A percentile compares a stretch with the other conserved stretches of the same genome.
Conservation (phyloP, 352 stramenopile genomes). For the Globisporangium heterothallicum region DNA sequence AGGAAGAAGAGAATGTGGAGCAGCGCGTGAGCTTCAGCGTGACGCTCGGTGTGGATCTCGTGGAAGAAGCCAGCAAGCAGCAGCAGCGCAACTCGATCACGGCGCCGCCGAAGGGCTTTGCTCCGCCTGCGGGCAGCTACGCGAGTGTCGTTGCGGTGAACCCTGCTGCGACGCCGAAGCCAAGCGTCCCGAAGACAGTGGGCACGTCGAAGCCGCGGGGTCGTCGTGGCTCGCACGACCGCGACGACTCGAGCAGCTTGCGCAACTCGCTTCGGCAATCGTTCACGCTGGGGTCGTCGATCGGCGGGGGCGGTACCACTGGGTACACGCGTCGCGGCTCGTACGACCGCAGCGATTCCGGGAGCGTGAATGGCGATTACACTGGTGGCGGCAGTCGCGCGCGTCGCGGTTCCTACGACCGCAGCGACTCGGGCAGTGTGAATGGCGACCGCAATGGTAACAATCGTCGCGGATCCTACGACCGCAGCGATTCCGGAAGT, state of each 20-base stretch:
- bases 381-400: conserved; percentile 11
- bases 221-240: conserved; percentile 63
- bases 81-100: conserved; percentile 48
- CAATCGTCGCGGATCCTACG: conserved; percentile 24
- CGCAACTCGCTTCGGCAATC: conserved; percentile 18
- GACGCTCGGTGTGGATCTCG: conserved; percentile 60
- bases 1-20: conserved; percentile 31
- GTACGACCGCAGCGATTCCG: conserved; percentile 44
- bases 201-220: conserved; percentile 17
- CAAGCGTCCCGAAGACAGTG: neutral
- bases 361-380: conserved; percentile 21
- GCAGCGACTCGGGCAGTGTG: conserved; percentile 14
- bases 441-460: conserved; percentile 25
- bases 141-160: conserved; percentile 25
- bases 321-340: conserved; percentile 39
- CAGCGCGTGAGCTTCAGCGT: conserved; percentile 83
- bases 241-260: conserved; percentile 13
- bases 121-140: conserved; percentile 17
- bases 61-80: conserved; percentile 66
- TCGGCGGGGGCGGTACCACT: conserved; percentile 24
- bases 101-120: conserved; percentile 13
- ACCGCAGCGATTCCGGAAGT: conserved; percentile 16
- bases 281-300: conserved; percentile 17
- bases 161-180: neutral
- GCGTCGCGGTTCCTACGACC: conserved; percentile 23